Evolutionary conservation across 2,329 filamentous ascomycete genomes (phyloP).

Genomic region (Aspergillus fumigatiaffinis): DNA sequence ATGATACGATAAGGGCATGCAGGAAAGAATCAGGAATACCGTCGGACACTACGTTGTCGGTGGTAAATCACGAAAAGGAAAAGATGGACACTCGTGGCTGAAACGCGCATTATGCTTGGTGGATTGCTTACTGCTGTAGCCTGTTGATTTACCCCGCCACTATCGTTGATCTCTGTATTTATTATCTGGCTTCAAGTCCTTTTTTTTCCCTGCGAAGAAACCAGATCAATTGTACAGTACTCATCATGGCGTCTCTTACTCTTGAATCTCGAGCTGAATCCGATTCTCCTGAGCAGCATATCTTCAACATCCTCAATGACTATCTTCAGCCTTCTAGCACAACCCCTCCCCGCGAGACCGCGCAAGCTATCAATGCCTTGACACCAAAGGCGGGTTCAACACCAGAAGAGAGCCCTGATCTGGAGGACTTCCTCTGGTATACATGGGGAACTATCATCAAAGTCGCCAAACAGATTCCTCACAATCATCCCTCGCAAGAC

Average conservation of each 20-base stretch:
- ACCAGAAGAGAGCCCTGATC: not conserved
- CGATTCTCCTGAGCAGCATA: not conserved
- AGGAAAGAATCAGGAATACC: not conserved
- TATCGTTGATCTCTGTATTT: not conserved
- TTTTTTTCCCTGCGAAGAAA: not conserved
- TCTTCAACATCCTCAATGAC: constrained; percentile 2
- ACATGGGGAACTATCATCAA: constrained; percentile 3
- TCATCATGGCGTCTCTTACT: constrained; percentile 1
- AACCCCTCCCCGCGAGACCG: not conserved
- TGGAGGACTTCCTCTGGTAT: constrained; percentile 8
- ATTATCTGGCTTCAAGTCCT: not conserved
- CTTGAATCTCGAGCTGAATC: not conserved
- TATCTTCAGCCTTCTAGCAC: constrained; percentile 1
- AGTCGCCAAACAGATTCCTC: constrained; percentile 7
- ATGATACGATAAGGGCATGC: too few species aligned
- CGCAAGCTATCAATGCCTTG: constrained; percentile 3
- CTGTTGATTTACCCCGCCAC: not conserved
- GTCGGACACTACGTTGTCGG: not conserved
- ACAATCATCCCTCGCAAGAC: constrained; percentile 6
- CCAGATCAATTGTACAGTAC: not conserved
- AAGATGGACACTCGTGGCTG: not conserved
- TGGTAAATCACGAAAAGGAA: not conserved
- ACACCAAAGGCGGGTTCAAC: not conserved
- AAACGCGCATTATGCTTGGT: not conserved
- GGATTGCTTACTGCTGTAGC: not conserved